phyloP scores from a whole-genome alignment of 2,329 filamentous ascomycete genomes.

The Neoscytalidium dimidiatum region DNA sequence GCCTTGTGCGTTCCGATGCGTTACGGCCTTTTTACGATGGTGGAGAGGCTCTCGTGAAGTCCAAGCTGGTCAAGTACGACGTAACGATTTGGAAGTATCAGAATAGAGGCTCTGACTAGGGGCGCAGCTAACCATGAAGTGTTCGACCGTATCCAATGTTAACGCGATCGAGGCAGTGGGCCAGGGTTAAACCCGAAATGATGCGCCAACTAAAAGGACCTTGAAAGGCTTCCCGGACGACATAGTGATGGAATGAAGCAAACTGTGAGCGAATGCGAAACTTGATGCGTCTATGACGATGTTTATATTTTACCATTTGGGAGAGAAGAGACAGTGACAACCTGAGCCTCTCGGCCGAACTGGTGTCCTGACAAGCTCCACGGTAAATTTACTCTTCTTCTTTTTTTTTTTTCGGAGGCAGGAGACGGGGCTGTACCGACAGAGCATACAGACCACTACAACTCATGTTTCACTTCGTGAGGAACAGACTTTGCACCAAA shows the following conservation, averaged over 20 bases:
- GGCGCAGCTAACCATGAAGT: background rate
- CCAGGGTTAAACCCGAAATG: slow-evolving; percentile 5
- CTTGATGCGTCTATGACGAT: background rate
- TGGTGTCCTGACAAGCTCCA: background rate
- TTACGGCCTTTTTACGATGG: background rate
- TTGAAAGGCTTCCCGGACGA: background rate
- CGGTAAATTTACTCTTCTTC: background rate
- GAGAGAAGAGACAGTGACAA: background rate
- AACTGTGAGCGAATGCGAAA: background rate
- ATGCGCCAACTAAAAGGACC: slow-evolving; percentile 1
- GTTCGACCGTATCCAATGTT: background rate
- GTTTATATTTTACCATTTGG: background rate
- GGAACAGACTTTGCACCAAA: background rate
- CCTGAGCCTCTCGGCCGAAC: background rate
- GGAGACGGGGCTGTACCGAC: background rate
- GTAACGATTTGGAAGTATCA: background rate
- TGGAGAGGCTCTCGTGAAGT: background rate
- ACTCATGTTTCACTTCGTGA: background rate
- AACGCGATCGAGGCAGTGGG: background rate
- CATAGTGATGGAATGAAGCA: background rate
- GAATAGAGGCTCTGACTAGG: background rate
- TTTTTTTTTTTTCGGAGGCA: background rate
- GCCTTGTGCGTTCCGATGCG: slow-evolving; percentile 20
- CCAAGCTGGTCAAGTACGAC: slow-evolving; percentile 7
- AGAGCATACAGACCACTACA: background rate